Conservation (phyloP, 306 rosid genomes). For the Hippophae tibetana region DNA sequence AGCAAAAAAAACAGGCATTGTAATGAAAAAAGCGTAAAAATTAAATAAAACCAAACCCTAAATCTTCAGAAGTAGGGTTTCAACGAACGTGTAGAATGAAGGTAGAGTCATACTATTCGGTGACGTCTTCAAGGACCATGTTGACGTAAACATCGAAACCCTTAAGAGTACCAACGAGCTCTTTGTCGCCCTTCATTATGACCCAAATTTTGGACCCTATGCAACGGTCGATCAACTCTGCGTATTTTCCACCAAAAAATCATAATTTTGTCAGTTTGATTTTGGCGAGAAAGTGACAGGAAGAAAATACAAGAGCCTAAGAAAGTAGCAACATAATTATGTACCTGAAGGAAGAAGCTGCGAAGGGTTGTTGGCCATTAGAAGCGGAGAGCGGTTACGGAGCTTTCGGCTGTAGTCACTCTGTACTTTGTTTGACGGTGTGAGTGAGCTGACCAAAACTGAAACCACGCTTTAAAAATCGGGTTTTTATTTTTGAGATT, state of each 20-base stretch:
- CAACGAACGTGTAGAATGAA: background rate
- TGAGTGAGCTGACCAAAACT: background rate
- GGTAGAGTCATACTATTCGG: slow-evolving; percentile 67
- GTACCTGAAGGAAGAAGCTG: slow-evolving; percentile 90
- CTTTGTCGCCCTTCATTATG: slow-evolving; percentile 98
- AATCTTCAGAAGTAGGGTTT: slow-evolving; percentile 10
- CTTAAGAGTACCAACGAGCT: slow-evolving; percentile 87
- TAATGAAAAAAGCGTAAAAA: too few species aligned
- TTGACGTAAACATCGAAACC: slow-evolving; percentile 96
- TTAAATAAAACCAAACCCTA: background rate
- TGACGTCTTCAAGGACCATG: slow-evolving; percentile 98
- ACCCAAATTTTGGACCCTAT: slow-evolving; percentile 98
- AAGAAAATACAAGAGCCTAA: background rate
- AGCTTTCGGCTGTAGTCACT: slow-evolving; percentile 1
- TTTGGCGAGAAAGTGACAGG: background rate
- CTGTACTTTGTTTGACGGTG: background rate
- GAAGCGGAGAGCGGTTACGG: slow-evolving; percentile 6
- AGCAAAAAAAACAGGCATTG: too few species aligned
- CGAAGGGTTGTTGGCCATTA: slow-evolving; percentile 85
- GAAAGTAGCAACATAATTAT: background rate
- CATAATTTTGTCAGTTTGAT: slow-evolving; percentile 1
- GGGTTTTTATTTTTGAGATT: too few species aligned
- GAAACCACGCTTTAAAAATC: too few species aligned
- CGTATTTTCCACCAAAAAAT: slow-evolving; percentile 22
- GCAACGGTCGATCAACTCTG: slow-evolving; percentile 95